A percentile compares a stretch with the other conserved stretches of the same genome.
Conservation (phyloP, 2,329 filamentous ascomycete species). For the Nemania sp. region DNA sequence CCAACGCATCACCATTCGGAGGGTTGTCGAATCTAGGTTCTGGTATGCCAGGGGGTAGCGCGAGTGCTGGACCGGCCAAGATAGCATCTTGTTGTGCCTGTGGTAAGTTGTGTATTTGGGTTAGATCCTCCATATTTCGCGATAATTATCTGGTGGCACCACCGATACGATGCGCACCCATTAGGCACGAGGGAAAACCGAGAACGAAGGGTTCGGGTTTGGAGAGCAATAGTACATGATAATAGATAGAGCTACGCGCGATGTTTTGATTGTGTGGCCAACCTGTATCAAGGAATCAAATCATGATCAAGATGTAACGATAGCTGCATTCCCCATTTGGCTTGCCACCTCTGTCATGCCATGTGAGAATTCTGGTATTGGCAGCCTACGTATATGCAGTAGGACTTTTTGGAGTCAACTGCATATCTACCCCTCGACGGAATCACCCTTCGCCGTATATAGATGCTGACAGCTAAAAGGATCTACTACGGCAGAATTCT, state of each 20-base stretch:
- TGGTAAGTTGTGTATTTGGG: slow-evolving; percentile 15
- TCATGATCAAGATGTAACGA: background rate
- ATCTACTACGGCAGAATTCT: background rate
- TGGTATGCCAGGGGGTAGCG: slow-evolving; percentile 33
- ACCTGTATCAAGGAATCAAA: background rate
- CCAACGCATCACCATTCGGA: slow-evolving; percentile 36
- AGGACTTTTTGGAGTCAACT: background rate
- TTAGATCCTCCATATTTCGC: background rate
- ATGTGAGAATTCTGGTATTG: background rate
- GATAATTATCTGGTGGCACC: background rate
- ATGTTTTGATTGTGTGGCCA: background rate
- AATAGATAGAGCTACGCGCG: background rate
- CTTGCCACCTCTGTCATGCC: background rate
- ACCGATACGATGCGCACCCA: background rate
- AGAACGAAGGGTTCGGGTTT: background rate
- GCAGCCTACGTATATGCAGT: background rate
- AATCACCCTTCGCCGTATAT: background rate
- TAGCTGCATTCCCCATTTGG: background rate
- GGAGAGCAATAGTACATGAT: background rate
- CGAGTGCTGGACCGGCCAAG: slow-evolving; percentile 38
- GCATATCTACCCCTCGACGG: background rate
- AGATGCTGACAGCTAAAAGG: background rate
- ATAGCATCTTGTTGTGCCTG: slow-evolving; percentile 12
- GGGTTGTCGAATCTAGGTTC: slow-evolving; percentile 41
- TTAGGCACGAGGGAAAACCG: background rate